Evolutionary conservation across 2,329 filamentous ascomycete genomes (phyloP).

Genomic region (Aspergillus pseudoviridinutans): DNA sequence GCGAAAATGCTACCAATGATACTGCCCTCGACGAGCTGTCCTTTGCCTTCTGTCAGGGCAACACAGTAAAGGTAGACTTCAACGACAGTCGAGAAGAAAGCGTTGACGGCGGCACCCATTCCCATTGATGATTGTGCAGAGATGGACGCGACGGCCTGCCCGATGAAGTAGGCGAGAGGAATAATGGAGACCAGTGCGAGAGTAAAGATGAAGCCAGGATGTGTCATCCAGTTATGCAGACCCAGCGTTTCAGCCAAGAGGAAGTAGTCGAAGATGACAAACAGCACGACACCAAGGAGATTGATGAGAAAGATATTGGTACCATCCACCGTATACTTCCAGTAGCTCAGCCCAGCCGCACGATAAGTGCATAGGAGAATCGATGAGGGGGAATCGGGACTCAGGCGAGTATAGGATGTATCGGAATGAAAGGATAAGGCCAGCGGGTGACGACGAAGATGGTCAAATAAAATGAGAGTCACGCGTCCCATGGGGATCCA

Average conservation of each 20-base stretch:
- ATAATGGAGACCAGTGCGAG: slow-evolving; percentile 88
- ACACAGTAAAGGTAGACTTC: slow-evolving; percentile 98
- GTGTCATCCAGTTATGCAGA: slow-evolving; percentile 69
- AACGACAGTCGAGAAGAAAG: slow-evolving; percentile 95
- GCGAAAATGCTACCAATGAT: slow-evolving; percentile 98
- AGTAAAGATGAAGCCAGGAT: slow-evolving; percentile 79
- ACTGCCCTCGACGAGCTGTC: slow-evolving; percentile 88
- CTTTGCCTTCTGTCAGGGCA: slow-evolving; percentile 87
- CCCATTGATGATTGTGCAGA: slow-evolving; percentile 99
- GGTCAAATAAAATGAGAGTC: slow-evolving; percentile 81
- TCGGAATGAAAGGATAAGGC: slow-evolving; percentile 92
- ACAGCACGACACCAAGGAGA: slow-evolving; percentile 85
- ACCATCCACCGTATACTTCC: slow-evolving; percentile 98
- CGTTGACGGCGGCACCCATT: slow-evolving; percentile 91
- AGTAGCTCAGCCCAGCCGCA: slow-evolving; percentile 89
- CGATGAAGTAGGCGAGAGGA: slow-evolving; percentile 95
- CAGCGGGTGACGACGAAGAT: slow-evolving; percentile 86
- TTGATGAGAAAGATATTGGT: slow-evolving; percentile 99
- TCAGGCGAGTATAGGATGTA: slow-evolving; percentile 66
- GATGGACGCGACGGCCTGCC: slow-evolving; percentile 95
- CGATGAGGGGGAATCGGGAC: slow-evolving; percentile 70
- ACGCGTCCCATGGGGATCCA: slow-evolving; percentile 98
- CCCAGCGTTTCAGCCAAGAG: slow-evolving; percentile 68
- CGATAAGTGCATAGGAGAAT: slow-evolving; percentile 96
- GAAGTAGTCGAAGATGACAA: slow-evolving; percentile 90